Conservation (phyloP, 805 yeast species). For the Nakazawaea siamensis region DNA sequence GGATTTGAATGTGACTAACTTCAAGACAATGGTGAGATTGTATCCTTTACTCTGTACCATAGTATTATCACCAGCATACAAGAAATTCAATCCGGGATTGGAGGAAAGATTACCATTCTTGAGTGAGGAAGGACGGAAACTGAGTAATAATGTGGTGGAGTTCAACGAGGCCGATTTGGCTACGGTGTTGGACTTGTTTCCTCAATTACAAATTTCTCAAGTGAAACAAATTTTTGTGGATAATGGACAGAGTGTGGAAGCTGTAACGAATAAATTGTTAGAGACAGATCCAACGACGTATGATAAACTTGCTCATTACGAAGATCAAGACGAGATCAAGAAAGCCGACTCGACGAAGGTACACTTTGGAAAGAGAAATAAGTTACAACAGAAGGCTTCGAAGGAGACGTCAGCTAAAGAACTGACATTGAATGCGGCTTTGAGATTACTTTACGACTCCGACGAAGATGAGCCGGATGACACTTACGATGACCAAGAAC, state of each 20-base stretch:
- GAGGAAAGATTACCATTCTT: constrained; percentile 43
- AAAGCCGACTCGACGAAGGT: constrained; percentile 20
- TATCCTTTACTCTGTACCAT: constrained; percentile 52
- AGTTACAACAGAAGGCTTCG: constrained; percentile 10
- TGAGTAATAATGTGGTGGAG: not conserved
- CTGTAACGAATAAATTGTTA: constrained; percentile 47
- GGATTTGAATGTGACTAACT: constrained; percentile 35
- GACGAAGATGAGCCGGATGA: constrained; percentile 88
- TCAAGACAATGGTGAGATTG: constrained; percentile 29
- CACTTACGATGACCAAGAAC: constrained; percentile 53
- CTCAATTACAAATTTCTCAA: constrained; percentile 42
- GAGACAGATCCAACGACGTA: constrained; percentile 46
- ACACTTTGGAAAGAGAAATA: constrained; percentile 27
- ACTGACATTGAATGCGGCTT: constrained; percentile 46
- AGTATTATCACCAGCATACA: constrained; percentile 38
- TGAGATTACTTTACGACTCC: constrained; percentile 55
- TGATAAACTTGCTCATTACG: constrained; percentile 23
- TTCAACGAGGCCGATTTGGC: constrained; percentile 30
- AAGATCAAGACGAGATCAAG: constrained; percentile 20
- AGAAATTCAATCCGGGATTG: constrained; percentile 41
- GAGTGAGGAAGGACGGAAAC: constrained; percentile 13
- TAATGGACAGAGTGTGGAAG: constrained; percentile 45
- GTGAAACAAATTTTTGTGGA: constrained; percentile 40
- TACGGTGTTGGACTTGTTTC: constrained; percentile 53
- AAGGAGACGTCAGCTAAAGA: constrained; percentile 30